Percentiles rank a stretch among this genome's conserved stretches.
phyloP scores from a whole-genome alignment of 129 eudicot genomes.

The Artemisia tridentata region DNA sequence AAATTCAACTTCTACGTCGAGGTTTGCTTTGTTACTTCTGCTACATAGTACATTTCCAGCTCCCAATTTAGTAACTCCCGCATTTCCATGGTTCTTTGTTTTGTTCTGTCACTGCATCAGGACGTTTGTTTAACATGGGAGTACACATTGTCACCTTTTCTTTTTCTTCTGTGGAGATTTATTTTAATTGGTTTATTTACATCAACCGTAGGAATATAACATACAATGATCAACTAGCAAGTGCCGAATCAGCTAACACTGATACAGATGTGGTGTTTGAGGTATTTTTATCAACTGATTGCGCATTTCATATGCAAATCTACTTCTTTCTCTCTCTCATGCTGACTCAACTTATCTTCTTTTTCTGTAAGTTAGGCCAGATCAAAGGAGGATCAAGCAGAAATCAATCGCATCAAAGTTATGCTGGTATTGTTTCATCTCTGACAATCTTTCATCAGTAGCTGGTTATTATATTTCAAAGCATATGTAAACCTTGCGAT shows the following conservation, averaged over 20 bases:
- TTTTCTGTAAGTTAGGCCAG: conserved; percentile 33
- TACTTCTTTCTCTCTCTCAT: conserved; percentile 9
- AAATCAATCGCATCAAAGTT: conserved; percentile 66
- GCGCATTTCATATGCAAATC: conserved; percentile 1
- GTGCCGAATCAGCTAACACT: conserved; percentile 19
- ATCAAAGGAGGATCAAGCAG: conserved; percentile 54
- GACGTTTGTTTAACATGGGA: no score
- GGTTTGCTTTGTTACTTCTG: conserved; percentile 37
- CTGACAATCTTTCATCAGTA: conserved; percentile 1
- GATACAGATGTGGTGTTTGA: conserved; percentile 37
- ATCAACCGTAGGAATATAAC: conserved; percentile 31
- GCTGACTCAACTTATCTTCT: not conserved
- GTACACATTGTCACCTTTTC: no score
- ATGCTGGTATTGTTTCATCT: conserved; percentile 62
- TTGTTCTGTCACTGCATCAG: no score
- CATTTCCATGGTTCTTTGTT: no score
- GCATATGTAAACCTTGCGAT: conserved; percentile 2
- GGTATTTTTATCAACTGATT: conserved; percentile 33
- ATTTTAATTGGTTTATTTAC: not conserved
- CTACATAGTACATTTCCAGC: not conserved
- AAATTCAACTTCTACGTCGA: conserved; percentile 31
- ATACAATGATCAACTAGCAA: conserved; percentile 34
- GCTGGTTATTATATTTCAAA: conserved; percentile 11
- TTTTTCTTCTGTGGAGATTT: no score
- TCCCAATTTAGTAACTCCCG: no score